These are phyloP conservation scores for Globisporangium cylindrosporum DNA, from an alignment of 352 stramenopile genomes.

Conservation along the genomic window DNA sequence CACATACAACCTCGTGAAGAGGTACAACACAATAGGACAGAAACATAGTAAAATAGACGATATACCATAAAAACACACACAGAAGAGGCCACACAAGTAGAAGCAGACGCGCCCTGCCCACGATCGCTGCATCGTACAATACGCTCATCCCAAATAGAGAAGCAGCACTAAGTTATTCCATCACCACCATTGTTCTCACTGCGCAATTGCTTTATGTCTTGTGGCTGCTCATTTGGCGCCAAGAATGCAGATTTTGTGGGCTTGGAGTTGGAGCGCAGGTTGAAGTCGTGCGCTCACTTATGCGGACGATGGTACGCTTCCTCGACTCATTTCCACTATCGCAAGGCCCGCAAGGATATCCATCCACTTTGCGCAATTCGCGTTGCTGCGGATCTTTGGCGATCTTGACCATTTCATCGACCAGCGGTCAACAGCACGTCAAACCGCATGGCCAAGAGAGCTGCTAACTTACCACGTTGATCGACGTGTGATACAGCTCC, in stretches of 20 bases:
- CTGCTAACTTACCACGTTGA: too few species aligned
- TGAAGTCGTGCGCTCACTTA: conserved; percentile 1
- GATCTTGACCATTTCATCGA: neutral
- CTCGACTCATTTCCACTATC: neutral
- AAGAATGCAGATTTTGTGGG: neutral
- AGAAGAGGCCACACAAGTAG: neutral
- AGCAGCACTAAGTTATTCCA: conserved; percentile 5
- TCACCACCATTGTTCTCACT: neutral
- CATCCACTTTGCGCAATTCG: neutral
- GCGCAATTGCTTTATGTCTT: neutral
- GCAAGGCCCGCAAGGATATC: too few species aligned
- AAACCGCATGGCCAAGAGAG: too few species aligned
- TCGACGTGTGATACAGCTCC: too few species aligned
- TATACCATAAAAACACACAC: conserved; percentile 10
- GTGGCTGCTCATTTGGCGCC: neutral
- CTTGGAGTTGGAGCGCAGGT: neutral
- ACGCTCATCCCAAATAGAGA: conserved; percentile 4
- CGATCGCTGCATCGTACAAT: conserved; percentile 5
- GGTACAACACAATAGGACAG: conserved; percentile 7
- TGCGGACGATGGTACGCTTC: neutral
- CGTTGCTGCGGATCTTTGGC: neutral
- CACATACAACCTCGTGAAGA: neutral
- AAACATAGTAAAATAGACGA: conserved; percentile 13
- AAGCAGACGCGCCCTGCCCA: neutral
- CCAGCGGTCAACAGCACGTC: too few species aligned